Conservation (phyloP, 192 early-diverging fungal genomes). For the Rhizophagus clarus region DNA sequence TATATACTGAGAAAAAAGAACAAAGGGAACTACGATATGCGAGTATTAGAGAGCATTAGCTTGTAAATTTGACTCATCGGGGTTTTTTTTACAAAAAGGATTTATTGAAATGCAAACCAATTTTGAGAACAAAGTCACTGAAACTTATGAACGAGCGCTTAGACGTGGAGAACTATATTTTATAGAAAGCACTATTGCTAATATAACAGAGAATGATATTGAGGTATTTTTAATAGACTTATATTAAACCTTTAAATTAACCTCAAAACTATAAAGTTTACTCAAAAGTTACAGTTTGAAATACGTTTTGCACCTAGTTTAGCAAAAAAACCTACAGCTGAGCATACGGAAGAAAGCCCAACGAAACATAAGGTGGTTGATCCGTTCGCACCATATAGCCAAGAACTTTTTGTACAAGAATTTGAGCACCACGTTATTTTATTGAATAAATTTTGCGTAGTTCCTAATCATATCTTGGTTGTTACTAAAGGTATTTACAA, state of each 20-base stretch:
- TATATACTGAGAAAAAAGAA: too few species aligned
- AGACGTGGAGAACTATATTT: slow-evolving; percentile 14
- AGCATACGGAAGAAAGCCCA: slow-evolving; percentile 12
- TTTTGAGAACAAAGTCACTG: slow-evolving; percentile 2
- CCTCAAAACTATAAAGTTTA: not conserved
- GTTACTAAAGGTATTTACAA: slow-evolving; percentile 55
- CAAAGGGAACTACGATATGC: not conserved
- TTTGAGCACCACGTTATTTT: slow-evolving; percentile 46
- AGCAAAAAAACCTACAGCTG: slow-evolving; percentile 41
- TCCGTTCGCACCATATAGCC: slow-evolving; percentile 54
- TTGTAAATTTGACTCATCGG: not conserved
- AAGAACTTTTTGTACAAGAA: slow-evolving; percentile 51
- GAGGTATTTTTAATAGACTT: not conserved
- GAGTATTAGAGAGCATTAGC: not conserved
- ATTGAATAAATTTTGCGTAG: slow-evolving; percentile 61
- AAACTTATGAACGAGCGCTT: slow-evolving; percentile 12
- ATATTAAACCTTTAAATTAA: not conserved
- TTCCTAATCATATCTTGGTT: slow-evolving; percentile 55
- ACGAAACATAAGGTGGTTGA: slow-evolving; percentile 31
- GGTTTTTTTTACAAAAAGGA: not conserved
- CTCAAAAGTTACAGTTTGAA: slow-evolving; percentile 42
- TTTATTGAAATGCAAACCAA: not conserved
- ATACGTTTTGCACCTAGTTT: slow-evolving; percentile 48
- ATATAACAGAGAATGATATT: not conserved
- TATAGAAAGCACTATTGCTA: slow-evolving; percentile 12